These are phyloP conservation scores for Hemileccinum rubropunctum DNA, from an alignment of 768 basidiomycete genomes.

Conservation along the genomic window DNA sequence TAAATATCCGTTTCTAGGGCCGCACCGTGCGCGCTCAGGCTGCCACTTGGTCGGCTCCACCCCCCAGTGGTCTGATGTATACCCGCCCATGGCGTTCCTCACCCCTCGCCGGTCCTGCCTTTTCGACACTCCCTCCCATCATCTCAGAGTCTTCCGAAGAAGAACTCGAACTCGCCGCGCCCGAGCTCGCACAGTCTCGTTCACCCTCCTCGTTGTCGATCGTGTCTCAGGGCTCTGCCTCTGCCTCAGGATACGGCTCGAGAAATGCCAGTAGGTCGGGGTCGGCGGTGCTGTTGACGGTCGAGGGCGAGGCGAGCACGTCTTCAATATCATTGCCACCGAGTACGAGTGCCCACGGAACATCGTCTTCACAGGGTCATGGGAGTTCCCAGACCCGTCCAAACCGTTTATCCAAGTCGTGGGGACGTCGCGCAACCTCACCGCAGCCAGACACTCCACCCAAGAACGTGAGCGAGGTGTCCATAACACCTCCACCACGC, in stretches of 20 bases:
- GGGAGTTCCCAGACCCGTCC: slow-evolving; percentile 1
- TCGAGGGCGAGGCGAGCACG: slow-evolving; percentile 18
- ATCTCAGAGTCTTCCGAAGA: slow-evolving; percentile 24
- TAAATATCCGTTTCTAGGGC: slow-evolving; percentile 1
- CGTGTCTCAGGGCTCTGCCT: slow-evolving; percentile 14
- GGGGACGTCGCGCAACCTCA: slow-evolving; percentile 7
- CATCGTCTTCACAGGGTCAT: slow-evolving; percentile 22
- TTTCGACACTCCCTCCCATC: slow-evolving; percentile 25
- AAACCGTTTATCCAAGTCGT: slow-evolving; percentile 14
- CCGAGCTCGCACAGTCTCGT: not conserved
- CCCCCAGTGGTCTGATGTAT: slow-evolving; percentile 4
- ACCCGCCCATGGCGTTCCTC: slow-evolving; percentile 32
- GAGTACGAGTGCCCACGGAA: slow-evolving; percentile 7
- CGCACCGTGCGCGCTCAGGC: slow-evolving; percentile 17
- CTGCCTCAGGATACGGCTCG: slow-evolving; percentile 17
- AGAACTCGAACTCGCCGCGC: not conserved
- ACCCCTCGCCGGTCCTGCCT: slow-evolving; percentile 24
- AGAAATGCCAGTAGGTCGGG: slow-evolving; percentile 9
- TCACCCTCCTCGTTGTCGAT: slow-evolving; percentile 17
- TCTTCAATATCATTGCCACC: slow-evolving; percentile 21
- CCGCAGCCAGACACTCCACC: not conserved
- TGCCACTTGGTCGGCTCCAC: not conserved
- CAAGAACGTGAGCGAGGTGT: slow-evolving; percentile 2
- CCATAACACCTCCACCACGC: slow-evolving; percentile 16
- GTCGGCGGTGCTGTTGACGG: slow-evolving; percentile 1